phyloP scores from a whole-genome alignment of 495 filamentous ascomycete species.

The Penicillium alfredii region DNA sequence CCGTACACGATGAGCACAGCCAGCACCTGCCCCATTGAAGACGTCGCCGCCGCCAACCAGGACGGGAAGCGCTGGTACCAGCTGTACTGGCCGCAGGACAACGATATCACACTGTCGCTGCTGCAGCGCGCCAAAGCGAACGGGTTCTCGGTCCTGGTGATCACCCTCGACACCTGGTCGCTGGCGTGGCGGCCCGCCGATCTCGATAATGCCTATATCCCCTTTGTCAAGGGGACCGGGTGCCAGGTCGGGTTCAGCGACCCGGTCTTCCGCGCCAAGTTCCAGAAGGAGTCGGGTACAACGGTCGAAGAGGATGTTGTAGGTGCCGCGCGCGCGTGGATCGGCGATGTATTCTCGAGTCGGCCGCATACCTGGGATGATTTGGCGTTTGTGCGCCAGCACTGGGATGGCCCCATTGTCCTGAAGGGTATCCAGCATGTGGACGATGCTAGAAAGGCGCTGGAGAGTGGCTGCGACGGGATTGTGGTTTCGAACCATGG shows the following conservation, averaged over 20 bases:
- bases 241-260: constrained; percentile 47
- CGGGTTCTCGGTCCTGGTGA: constrained; percentile 42
- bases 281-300: constrained; percentile 38
- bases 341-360: constrained; percentile 43
- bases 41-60: constrained; percentile 41
- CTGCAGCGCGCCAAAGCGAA: constrained; percentile 54
- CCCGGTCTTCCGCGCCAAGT: constrained; percentile 55
- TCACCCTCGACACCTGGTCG: constrained; percentile 40
- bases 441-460: constrained; percentile 43
- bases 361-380: constrained; percentile 53
- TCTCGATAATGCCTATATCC: constrained; percentile 56
- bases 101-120: constrained; percentile 53
- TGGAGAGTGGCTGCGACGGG: constrained; percentile 46
- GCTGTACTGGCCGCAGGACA: constrained; percentile 61
- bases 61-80: constrained; percentile 55
- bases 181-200: constrained; percentile 55
- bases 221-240: constrained; percentile 41
- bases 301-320: constrained; percentile 46
- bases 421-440: constrained; percentile 46
- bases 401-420: constrained; percentile 58
- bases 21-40: constrained; percentile 49
- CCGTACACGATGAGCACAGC: constrained; percentile 54
- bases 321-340: constrained; percentile 45
- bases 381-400: constrained; percentile 45
- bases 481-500: constrained; percentile 53